These are phyloP conservation scores for Lizanozyma gosingica DNA, from an alignment of 1,139 yeast species.

Conservation along the genomic window DNA sequence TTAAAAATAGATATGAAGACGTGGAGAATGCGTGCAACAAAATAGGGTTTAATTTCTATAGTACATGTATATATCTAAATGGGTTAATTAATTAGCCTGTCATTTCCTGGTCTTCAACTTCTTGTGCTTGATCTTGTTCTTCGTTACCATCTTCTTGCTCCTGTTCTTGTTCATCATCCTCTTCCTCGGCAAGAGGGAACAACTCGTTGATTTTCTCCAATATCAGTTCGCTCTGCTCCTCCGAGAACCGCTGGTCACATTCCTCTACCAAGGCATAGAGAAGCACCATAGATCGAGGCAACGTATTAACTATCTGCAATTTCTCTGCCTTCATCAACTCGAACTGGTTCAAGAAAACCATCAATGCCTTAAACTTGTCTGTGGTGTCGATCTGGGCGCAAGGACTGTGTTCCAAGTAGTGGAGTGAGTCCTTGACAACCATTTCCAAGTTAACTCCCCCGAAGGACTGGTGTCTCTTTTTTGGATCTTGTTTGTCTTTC, in stretches of 20 bases:
- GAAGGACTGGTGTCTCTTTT: constrained; percentile 11
- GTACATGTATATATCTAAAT: background rate
- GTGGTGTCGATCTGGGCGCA: constrained; percentile 31
- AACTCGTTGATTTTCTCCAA: constrained; percentile 39
- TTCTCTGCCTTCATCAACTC: constrained; percentile 75
- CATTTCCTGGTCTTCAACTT: constrained; percentile 2
- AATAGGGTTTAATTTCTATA: background rate
- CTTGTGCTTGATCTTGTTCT: constrained; percentile 8
- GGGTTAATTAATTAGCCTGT: constrained; percentile 1
- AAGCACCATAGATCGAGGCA: constrained; percentile 74
- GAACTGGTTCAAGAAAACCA: constrained; percentile 43
- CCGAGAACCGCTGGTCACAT: constrained; percentile 73
- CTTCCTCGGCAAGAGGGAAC: constrained; percentile 37
- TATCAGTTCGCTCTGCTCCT: constrained; percentile 50
- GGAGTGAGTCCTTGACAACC: constrained; percentile 51
- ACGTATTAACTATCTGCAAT: constrained; percentile 69
- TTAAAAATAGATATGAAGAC: no score
- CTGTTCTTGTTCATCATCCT: constrained; percentile 24
- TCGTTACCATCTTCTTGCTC: constrained; percentile 15
- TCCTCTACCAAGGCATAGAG: constrained; percentile 81
- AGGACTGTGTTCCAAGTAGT: constrained; percentile 39
- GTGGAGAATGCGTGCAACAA: no score
- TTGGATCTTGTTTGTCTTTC: constrained; percentile 24
- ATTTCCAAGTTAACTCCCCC: constrained; percentile 46
- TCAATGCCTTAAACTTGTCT: constrained; percentile 43